Evolutionary conservation across 2,329 filamentous ascomycete genomes (phyloP), one percentile per base, ranked within the genome.

Genomic region (Arthrocladium fulminans): DNA sequence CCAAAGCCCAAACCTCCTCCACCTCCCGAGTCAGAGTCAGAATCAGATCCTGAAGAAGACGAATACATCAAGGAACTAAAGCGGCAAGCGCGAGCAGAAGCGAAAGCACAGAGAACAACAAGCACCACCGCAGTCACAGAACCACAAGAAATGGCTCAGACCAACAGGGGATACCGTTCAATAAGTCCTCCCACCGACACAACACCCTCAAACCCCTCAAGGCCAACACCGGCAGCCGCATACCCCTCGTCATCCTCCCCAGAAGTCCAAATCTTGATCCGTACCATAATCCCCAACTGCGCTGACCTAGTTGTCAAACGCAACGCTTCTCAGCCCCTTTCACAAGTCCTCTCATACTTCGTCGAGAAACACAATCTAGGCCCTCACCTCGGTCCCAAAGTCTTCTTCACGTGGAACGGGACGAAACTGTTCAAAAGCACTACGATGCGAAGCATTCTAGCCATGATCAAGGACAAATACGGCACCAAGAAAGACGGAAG

Each of bases 351-450:
- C 35, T 63, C 78, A 30, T 78, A 77, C 10, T 96, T 88, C 86
- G 79, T 84, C 57, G 67, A 71, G 10, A 73, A 74, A 47, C 83
- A 89, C 60, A 64, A 63, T 1, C 74, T 80, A 40, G 64, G 69
- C 1, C 65, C 69, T 2, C 9, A 75, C 2, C 62, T 73, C 20
- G 65, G 73, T 2, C 67, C 74, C 3, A 68, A 72, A 1, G 69
- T 94, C 15, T 84, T 92, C 58, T 74, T 97, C 48, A 92, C 86
- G 0, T 95, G 86, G 83, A 82, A 81, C 54, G 76, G 79, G 22
- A 79, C 78, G 50, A 78, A 79, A 51, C 67, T 95, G 2, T 95
- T 84, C 61, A 79, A 85, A 54, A 76, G 77, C n/a, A 86, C 85
- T 3, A 89, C 83, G 1, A 82, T 86, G 50, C 73, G 74, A 46